Conservation (phyloP, 129 eudicot genomes). For the Heracleum sosnowskyi region DNA sequence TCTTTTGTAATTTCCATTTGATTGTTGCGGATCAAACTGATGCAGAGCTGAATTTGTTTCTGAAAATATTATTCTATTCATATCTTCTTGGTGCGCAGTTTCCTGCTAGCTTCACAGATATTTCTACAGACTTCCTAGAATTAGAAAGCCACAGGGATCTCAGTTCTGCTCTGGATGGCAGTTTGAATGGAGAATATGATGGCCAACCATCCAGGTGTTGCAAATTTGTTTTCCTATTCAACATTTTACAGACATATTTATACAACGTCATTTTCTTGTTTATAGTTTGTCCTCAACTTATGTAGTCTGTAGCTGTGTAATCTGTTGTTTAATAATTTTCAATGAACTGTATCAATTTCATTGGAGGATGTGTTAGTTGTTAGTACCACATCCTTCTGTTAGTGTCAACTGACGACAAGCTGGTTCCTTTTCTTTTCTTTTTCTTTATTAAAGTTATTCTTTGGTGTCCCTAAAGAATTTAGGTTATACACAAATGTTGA, state of each 20-base stretch:
- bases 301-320: not conserved
- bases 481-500: not conserved
- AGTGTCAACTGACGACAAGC: not conserved
- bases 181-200: constrained; percentile 59
- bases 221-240: constrained; percentile 6
- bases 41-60: not conserved
- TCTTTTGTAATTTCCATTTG: not conserved
- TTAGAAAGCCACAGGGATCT: constrained; percentile 53
- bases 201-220: constrained; percentile 49
- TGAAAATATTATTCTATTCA: not conserved
- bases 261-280: not conserved
- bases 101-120: constrained; percentile 66
- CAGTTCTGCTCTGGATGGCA: constrained; percentile 61
- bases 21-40: not conserved
- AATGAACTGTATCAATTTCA: not conserved
- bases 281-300: not conserved
- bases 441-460: not conserved
- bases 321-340: not conserved
- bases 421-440: not conserved
- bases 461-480: not conserved
- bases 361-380: not conserved
- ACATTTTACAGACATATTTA: constrained; percentile 1
- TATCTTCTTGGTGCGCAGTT: constrained; percentile 36
- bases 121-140: constrained; percentile 49
- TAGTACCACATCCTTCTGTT: not conserved